Evolutionary conservation across 768 basidiomycete genomes (phyloP), one percentile per base, ranked within the genome.

Genomic region (Mycena albidolilacea): DNA sequence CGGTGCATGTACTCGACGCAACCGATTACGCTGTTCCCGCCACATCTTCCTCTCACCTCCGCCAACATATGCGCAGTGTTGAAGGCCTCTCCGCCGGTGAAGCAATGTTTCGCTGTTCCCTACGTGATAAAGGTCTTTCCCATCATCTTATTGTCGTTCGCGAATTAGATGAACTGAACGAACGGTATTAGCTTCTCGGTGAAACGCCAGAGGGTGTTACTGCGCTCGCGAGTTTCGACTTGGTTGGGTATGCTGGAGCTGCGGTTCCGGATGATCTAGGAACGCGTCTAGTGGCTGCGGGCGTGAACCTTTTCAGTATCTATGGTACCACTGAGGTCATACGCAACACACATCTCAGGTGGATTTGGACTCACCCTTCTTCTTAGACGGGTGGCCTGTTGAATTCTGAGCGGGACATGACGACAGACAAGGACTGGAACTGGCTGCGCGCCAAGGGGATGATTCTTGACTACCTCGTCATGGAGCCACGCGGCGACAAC

Each of bases 231-330:
- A 76, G 78, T 15, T 87, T 90, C 75, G 84, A 89, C 55, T 75
- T 87, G n/a, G 87, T 90, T 38, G 83, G 82, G 30, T 90, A 84
- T 71, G 88, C 86, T 37, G 90, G 90, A 1, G 86, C 87, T 14
- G 81, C 90, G 5, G 83, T 89, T 55, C 88, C 90, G 7, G 84
- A 88, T 52, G 88, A 89, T 57, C 79, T 90, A 1, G 89, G 90
- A 1, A 85, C 89, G 67, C 81, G 85, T 48, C 82, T 90, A 15
- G 85, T 85, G 4, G 81, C 81, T 0, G 81, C 84, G 39, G 90
- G 89, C 1, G 85, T 90, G 4, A 86, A 84, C 30, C 80, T 91
- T 12, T 82, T 87, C 14, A 84, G 87, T 11, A 81, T 83, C 60
- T 89, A 87, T 76, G 90, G 90, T 1, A 80, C 83, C 50, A 84